phyloP scores from a whole-genome alignment of 2,329 filamentous ascomycete species.

The Ascochyta viciae-villosae region DNA sequence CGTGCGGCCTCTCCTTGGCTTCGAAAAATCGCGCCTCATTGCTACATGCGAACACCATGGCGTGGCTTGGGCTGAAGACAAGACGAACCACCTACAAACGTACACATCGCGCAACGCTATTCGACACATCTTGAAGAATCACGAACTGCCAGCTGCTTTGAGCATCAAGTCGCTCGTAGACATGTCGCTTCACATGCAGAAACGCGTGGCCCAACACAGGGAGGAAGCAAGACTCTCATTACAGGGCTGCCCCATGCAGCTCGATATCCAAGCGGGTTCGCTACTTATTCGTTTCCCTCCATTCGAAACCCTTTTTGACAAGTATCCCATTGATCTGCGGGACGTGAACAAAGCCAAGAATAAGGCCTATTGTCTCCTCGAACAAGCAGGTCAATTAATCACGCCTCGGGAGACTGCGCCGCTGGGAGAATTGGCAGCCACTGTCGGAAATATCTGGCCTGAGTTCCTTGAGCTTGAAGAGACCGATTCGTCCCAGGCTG shows the following conservation, averaged over 20 bases:
- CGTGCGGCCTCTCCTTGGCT: constrained; percentile 72
- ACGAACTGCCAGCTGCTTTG: constrained; percentile 73
- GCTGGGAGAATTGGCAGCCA: constrained; percentile 52
- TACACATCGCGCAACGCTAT: constrained; percentile 84
- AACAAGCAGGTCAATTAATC: constrained; percentile 58
- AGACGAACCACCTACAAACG: constrained; percentile 79
- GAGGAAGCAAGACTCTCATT: constrained; percentile 64
- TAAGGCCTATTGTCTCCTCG: constrained; percentile 54
- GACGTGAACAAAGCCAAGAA: constrained; percentile 32
- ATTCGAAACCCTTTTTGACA: constrained; percentile 25
- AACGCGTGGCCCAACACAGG: constrained; percentile 59
- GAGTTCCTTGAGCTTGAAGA: constrained; percentile 18
- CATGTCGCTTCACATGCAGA: constrained; percentile 55
- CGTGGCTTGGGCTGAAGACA: constrained; percentile 82
- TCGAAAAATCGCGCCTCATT: constrained; percentile 75
- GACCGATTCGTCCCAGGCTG: not conserved
- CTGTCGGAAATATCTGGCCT: constrained; percentile 53
- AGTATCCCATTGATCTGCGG: constrained; percentile 21
- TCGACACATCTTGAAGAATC: constrained; percentile 66
- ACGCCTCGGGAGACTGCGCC: constrained; percentile 55
- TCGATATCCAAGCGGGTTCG: constrained; percentile 49
- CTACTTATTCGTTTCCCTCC: constrained; percentile 41
- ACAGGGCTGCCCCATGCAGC: constrained; percentile 54
- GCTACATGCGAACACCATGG: constrained; percentile 74
- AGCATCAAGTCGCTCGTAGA: constrained; percentile 65